A percentile compares a stretch with the other conserved stretches of the same genome.
phyloP scores from a whole-genome alignment of 1,284 basidiomycete genomes.

The Naganishia albida region DNA sequence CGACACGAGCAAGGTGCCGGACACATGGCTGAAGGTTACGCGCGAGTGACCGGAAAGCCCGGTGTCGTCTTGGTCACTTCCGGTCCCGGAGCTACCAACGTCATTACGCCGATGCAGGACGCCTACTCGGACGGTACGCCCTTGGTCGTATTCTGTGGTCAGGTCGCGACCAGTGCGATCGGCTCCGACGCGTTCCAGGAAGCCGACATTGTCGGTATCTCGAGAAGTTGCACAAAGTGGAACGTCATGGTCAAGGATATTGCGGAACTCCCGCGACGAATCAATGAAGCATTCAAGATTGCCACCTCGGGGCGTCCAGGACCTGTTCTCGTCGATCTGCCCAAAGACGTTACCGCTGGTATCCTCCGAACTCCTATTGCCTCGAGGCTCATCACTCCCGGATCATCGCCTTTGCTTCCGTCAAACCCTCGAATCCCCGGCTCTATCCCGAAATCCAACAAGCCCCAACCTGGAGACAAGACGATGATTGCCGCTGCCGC shows the following conservation, averaged over 20 bases:
- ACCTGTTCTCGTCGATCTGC: constrained; percentile 94
- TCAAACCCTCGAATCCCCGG: constrained; percentile 59
- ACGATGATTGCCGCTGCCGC: constrained; percentile 79
- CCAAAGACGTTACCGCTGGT: constrained; percentile 94
- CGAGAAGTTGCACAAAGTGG: constrained; percentile 97
- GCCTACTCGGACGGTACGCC: constrained; percentile 93
- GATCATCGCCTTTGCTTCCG: constrained; percentile 73
- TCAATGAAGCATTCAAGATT: constrained; percentile 99
- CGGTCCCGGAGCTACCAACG: constrained; percentile 96
- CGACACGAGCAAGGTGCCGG: constrained; percentile 97
- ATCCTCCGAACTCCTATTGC: constrained; percentile 85
- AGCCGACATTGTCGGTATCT: constrained; percentile 95
- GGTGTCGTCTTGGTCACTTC: constrained; percentile 97
- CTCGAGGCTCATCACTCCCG: constrained; percentile 83
- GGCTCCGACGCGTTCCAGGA: constrained; percentile 99
- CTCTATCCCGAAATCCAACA: constrained; percentile 56
- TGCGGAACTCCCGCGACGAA: constrained; percentile 85
- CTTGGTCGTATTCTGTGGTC: constrained; percentile 92
- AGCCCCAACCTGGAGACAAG: constrained; percentile 66
- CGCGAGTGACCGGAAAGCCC: constrained; percentile 94
- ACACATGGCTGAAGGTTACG: constrained; percentile 99
- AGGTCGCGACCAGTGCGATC: constrained; percentile 97
- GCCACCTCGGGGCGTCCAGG: constrained; percentile 95
- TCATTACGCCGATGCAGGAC: constrained; percentile 97
- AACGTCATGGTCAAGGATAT: constrained; percentile 99